A percentile compares a stretch with the other conserved stretches of the same genome.
phyloP scores from a whole-genome alignment of 352 stramenopile genomes.

The Globisporangium megalacanthum region DNA sequence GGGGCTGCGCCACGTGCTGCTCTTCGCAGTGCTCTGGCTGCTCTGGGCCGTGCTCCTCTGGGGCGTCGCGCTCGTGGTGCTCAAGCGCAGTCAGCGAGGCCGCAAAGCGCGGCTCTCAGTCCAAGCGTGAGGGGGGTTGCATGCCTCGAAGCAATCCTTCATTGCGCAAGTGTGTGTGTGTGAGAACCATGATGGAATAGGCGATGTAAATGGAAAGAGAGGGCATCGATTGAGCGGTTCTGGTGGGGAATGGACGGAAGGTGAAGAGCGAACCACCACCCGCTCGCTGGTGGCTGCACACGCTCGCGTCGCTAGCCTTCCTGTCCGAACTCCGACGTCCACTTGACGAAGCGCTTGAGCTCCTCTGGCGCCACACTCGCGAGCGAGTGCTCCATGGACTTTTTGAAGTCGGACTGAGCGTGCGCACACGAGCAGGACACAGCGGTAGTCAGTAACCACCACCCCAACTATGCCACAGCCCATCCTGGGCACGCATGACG shows the following conservation, averaged over 20 bases:
- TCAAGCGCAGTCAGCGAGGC: constrained; percentile 7
- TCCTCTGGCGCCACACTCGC: constrained; percentile 96
- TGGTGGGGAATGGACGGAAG: background rate
- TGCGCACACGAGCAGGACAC: background rate
- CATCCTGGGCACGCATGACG: constrained; percentile 1
- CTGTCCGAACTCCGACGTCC: constrained; percentile 99
- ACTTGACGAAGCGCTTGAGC: constrained; percentile 96
- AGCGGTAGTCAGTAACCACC: background rate
- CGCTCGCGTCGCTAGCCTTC: constrained; percentile 80
- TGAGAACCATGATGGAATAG: too few species aligned
- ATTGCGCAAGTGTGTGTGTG: background rate
- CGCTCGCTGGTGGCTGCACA: too few species aligned
- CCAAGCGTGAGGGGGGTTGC: background rate
- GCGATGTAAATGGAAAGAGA: background rate
- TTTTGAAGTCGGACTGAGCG: constrained; percentile 93
- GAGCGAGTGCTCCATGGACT: constrained; percentile 92
- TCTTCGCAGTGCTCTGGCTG: constrained; percentile 76
- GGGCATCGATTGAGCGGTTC: background rate
- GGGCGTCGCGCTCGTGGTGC: constrained; percentile 36
- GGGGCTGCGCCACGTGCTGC: constrained; percentile 60
- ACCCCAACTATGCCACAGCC: too few species aligned
- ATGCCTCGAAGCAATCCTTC: background rate
- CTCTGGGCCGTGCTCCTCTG: constrained; percentile 66
- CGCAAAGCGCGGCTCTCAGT: background rate
- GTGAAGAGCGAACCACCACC: too few species aligned